Conservation (phyloP, 768 basidiomycete genomes). For the Infundibulicybe gibba region DNA sequence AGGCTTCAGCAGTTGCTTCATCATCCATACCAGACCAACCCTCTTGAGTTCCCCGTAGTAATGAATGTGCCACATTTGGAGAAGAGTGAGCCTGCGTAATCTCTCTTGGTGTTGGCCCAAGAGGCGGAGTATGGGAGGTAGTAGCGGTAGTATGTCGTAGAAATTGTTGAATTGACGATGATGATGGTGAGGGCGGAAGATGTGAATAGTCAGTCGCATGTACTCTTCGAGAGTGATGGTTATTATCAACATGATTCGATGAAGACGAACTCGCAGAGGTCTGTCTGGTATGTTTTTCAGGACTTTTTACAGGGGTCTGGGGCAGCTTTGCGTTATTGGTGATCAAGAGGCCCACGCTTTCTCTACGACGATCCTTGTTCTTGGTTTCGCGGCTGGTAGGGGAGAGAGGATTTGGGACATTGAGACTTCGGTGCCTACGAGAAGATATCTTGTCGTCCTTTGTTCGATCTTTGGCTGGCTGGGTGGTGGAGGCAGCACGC, state of each 20-base stretch:
- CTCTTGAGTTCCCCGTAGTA: constrained; percentile 84
- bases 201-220: constrained; percentile 82
- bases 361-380: constrained; percentile 51
- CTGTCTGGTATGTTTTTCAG: constrained; percentile 58
- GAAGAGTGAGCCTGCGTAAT: constrained; percentile 37
- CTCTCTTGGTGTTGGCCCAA: constrained; percentile 40
- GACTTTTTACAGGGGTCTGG: constrained; percentile 23
- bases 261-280: constrained; percentile 66
- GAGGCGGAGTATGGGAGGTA: constrained; percentile 33
- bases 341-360: constrained; percentile 44
- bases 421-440: constrained; percentile 74
- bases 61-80: constrained; percentile 77
- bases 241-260: constrained; percentile 49
- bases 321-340: constrained; percentile 31
- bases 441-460: constrained; percentile 49
- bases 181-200: constrained; percentile 86
- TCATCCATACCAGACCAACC: constrained; percentile 89
- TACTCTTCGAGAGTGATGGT: constrained; percentile 49
- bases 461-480: constrained; percentile 36
- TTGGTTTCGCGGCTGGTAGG: constrained; percentile 36
- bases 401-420: constrained; percentile 41
- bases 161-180: constrained; percentile 86
- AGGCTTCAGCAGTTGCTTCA: constrained; percentile 83
- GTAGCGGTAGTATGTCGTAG: constrained; percentile 52
- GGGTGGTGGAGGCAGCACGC: constrained; percentile 23